These are phyloP conservation scores for Gentiana straminea DNA, from an alignment of 257 asterid genomes.

Conservation along the genomic window DNA sequence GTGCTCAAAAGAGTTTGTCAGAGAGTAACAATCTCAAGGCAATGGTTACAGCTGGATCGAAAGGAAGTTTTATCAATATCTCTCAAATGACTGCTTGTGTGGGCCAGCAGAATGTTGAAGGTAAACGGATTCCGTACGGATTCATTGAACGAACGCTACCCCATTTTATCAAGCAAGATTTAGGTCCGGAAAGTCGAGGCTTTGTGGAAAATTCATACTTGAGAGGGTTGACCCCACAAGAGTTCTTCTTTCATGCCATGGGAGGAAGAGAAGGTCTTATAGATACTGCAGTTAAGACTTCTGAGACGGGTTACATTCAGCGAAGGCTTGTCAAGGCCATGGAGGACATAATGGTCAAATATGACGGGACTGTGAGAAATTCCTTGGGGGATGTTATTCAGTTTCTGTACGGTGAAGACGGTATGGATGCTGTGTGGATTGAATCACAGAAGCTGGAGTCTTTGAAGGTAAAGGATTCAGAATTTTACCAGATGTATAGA, in stretches of 20 bases:
- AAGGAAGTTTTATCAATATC: slow-evolving; percentile 97
- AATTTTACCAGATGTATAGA: slow-evolving; percentile 57
- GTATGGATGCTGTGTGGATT: slow-evolving; percentile 99
- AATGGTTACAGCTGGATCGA: slow-evolving; percentile 99
- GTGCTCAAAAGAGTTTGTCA: slow-evolving; percentile 94
- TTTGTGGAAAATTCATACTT: slow-evolving; percentile 98
- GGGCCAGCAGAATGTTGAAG: slow-evolving; percentile 99
- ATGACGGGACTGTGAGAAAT: slow-evolving; percentile 97
- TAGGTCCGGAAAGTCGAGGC: slow-evolving; percentile 99
- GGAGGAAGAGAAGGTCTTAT: slow-evolving; percentile 99
- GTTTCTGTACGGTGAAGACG: slow-evolving; percentile 98
- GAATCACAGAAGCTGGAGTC: slow-evolving; percentile 92
- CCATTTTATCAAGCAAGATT: slow-evolving; percentile 87
- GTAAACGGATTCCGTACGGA: slow-evolving; percentile 97
- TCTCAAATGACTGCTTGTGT: slow-evolving; percentile 99
- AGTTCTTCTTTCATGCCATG: slow-evolving; percentile 99
- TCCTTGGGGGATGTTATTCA: slow-evolving; percentile 97
- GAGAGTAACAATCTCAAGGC: slow-evolving; percentile 98
- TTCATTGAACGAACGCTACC: slow-evolving; percentile 87
- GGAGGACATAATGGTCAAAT: slow-evolving; percentile 99
- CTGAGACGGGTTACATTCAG: slow-evolving; percentile 98
- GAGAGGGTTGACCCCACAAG: slow-evolving; percentile 95
- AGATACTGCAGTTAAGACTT: slow-evolving; percentile 98
- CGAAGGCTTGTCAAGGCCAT: slow-evolving; percentile 96
- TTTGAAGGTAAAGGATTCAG: slow-evolving; percentile 65